Evolutionary conservation across 2,329 filamentous ascomycete species (phyloP).

Genomic region (Penicillium sp.): DNA sequence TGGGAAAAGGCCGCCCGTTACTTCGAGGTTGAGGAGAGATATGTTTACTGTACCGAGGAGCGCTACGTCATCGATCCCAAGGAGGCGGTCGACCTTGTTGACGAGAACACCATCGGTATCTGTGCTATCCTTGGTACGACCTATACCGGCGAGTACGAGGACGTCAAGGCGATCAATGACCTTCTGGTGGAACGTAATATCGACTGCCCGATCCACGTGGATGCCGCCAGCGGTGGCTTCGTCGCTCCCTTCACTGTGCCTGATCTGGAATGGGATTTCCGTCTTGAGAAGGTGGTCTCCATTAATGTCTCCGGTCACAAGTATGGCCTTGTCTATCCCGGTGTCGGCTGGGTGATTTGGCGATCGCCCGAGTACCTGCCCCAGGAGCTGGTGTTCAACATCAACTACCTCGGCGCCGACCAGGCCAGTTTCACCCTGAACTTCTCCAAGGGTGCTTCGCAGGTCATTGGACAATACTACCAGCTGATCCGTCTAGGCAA

Average conservation of each 20-base stretch:
- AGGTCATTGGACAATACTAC: conserved; percentile 97
- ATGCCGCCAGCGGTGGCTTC: conserved; percentile 89
- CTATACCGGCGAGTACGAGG: conserved; percentile 95
- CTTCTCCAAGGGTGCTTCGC: conserved; percentile 92
- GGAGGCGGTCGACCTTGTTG: conserved; percentile 63
- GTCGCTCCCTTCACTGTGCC: conserved; percentile 90
- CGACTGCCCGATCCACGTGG: conserved; percentile 87
- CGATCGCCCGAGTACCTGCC: conserved; percentile 80
- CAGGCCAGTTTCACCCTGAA: conserved; percentile 96
- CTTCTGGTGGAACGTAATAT: conserved; percentile 74
- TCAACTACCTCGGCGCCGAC: conserved; percentile 96
- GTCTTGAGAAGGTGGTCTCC: conserved; percentile 82
- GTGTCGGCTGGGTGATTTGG: conserved; percentile 94
- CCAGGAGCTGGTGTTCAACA: conserved; percentile 95
- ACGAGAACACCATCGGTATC: conserved; percentile 83
- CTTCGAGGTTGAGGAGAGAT: conserved; percentile 92
- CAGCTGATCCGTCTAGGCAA: conserved; percentile 94
- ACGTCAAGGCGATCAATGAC: conserved; percentile 89
- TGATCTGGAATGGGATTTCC: conserved; percentile 87
- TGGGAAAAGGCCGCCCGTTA: conserved; percentile 93
- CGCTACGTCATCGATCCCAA: conserved; percentile 68
- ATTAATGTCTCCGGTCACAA: conserved; percentile 97
- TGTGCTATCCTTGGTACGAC: conserved; percentile 90
- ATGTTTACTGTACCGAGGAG: conserved; percentile 64
- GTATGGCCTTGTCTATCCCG: conserved; percentile 78